phyloP scores from a whole-genome alignment of 805 yeast genomes.

The Candida chauliodis region DNA sequence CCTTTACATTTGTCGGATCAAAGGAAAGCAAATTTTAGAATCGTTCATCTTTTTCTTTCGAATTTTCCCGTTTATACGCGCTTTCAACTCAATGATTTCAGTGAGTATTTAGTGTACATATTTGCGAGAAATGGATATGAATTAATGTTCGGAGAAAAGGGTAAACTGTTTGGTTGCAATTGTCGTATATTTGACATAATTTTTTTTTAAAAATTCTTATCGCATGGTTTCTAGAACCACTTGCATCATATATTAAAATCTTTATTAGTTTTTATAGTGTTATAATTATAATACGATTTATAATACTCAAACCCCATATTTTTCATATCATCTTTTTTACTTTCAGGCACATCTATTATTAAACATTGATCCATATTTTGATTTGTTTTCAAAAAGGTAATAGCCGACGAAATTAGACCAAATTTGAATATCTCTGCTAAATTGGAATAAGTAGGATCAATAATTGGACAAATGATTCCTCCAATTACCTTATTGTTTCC shows the following conservation, averaged over 20 bases:
- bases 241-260: neutral
- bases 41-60: too few species aligned
- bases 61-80: too few species aligned
- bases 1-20: too few species aligned
- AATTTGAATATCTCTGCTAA: conserved; percentile 51
- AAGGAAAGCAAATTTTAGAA: too few species aligned
- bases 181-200: too few species aligned
- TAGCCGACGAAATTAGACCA: conserved; percentile 56
- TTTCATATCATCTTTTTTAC: conserved; percentile 32
- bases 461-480: conserved; percentile 50
- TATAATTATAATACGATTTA: conserved; percentile 35
- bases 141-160: too few species aligned
- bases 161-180: too few species aligned
- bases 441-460: conserved; percentile 51
- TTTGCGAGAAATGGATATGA: too few species aligned
- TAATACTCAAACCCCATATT: conserved; percentile 42
- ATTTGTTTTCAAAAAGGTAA: conserved; percentile 42
- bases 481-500: conserved; percentile 32
- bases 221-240: too few species aligned
- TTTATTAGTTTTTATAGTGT: conserved; percentile 16
- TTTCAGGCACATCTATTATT: conserved; percentile 36
- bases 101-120: too few species aligned
- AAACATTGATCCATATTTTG: conserved; percentile 30
- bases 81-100: too few species aligned
- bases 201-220: too few species aligned